Base-by-base conservation (phyloP, 2,329 filamentous ascomycete species). In the Neodidymelliopsis sp. region DNA sequence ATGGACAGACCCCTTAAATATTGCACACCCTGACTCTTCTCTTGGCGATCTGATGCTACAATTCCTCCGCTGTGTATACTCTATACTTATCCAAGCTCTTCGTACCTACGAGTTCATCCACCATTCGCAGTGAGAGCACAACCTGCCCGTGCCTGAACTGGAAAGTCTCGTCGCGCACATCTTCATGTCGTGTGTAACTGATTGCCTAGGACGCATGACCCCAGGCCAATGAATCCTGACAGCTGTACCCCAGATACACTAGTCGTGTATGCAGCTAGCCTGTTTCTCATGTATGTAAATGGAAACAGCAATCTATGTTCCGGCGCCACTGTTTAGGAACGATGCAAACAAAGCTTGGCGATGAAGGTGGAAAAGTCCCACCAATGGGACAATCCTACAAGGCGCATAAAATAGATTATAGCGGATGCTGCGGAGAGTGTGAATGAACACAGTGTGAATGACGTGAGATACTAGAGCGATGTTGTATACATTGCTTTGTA, bases 361-460 rank as follows among this genome's bases (percentile, higher is more conserved):
- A 44, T 45, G 28, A 8, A 36, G 34, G 20, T 12, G 25, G 27
- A 45, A 27, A 59, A 59, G 49, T 50, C 56, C 61, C 60, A 60
- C 62, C 60, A 65, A 65, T 63, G 37, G 54, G 56, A 59, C 33
- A 36, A 57, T 54, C 39, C 2, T 25, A 22, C 28, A 35, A 38
- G 11, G 28, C 42, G 28, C 33, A 39, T 10, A 28, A 15, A n/a
- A 20, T 43, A 41, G n/a, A 52, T 38, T 47, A 18, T 46, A 13
- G 11, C 27, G 31, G 36, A n/a, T 47, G 22, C 42, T 15, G 11
- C 27, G 31, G 36, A n/a, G 25, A 12, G 33, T 31, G 22, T 25
- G 23, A 11, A n/a, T 4, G 13, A 28, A 19, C 12, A 15, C 25
- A 29, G 11, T 5, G 9, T 2, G n/a, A 4, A 42, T 13, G 13